These are phyloP conservation scores for Ophioceras dolichostomum DNA, from an alignment of 2,329 filamentous ascomycete species.

Conservation along the genomic window DNA sequence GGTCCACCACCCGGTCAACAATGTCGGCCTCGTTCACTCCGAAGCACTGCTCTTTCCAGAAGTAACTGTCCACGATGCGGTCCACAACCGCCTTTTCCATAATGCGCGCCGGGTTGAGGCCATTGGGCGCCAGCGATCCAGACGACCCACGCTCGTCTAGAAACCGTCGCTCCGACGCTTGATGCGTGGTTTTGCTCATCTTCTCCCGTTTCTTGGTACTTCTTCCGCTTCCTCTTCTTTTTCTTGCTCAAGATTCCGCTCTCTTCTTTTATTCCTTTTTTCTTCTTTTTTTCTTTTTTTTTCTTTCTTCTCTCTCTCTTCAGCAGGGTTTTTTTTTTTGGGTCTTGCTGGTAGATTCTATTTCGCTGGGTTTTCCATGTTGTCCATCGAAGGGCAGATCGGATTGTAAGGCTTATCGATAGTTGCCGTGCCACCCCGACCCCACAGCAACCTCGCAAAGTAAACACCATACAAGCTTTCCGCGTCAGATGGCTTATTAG, in stretches of 20 bases:
- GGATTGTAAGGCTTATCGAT: constrained; percentile 8
- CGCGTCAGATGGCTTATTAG: too few species aligned
- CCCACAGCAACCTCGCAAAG: too few species aligned
- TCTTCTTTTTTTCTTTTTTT: neutral
- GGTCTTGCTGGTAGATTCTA: too few species aligned
- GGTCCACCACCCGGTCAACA: constrained; percentile 77
- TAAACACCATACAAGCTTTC: too few species aligned
- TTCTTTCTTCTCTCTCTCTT: neutral
- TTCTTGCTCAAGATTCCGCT: too few species aligned
- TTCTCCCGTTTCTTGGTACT: neutral
- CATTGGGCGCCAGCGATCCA: constrained; percentile 65
- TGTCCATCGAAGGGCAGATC: neutral
- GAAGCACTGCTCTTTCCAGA: constrained; percentile 99
- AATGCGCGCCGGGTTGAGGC: constrained; percentile 87
- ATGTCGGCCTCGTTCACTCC: constrained; percentile 76
- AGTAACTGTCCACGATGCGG: constrained; percentile 89
- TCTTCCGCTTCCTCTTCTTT: too few species aligned
- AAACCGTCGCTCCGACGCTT: constrained; percentile 69
- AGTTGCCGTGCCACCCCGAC: constrained; percentile 9
- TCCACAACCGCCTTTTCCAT: constrained; percentile 94
- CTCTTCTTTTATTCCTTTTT: too few species aligned
- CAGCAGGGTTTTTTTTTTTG: neutral
- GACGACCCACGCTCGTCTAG: constrained; percentile 84
- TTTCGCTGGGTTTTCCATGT: neutral
- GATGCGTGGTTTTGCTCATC: constrained; percentile 28